A percentile compares a stretch with the other conserved stretches of the same genome.
phyloP scores from a whole-genome alignment of 345 rosid species.

The Geranium rotundifolium region DNA sequence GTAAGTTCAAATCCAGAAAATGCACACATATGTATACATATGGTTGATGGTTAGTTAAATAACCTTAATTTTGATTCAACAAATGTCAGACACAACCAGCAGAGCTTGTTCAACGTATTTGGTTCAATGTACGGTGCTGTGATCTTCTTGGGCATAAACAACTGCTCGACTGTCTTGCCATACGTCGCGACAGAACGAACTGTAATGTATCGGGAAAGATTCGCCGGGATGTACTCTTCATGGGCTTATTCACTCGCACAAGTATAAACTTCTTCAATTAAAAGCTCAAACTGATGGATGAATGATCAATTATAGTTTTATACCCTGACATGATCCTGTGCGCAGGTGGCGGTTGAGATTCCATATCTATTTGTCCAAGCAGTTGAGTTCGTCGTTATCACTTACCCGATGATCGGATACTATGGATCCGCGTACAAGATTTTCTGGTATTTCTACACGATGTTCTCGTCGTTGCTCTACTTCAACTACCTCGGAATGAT shows the following conservation, averaged over 20 bases:
- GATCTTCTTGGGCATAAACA: conserved; percentile 26
- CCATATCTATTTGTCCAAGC: conserved; percentile 35
- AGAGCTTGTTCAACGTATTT: conserved; percentile 36
- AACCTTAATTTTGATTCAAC: neutral
- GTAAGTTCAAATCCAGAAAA: conserved; percentile 13
- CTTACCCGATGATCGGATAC: conserved; percentile 28
- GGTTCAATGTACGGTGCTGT: conserved; percentile 34
- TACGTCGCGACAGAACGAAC: conserved; percentile 30
- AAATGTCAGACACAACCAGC: conserved; percentile 30
- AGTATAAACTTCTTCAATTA: conserved; percentile 16
- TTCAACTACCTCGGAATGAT: conserved; percentile 40
- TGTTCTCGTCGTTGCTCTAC: conserved; percentile 28
- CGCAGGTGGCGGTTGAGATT: conserved; percentile 30
- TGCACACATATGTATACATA: no score
- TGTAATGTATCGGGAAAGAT: conserved; percentile 48
- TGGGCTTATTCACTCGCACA: conserved; percentile 53
- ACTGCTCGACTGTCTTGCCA: conserved; percentile 34
- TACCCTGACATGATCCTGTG: neutral
- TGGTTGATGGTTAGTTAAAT: neutral
- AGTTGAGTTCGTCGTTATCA: conserved; percentile 19
- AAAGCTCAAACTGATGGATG: no score
- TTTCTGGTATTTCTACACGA: conserved; percentile 34
- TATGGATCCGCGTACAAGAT: conserved; percentile 27
- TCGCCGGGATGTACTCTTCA: conserved; percentile 50
- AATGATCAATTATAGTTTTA: no score